phyloP scores from a whole-genome alignment of 768 basidiomycete species.

The Clitopilus passeckerianus region DNA sequence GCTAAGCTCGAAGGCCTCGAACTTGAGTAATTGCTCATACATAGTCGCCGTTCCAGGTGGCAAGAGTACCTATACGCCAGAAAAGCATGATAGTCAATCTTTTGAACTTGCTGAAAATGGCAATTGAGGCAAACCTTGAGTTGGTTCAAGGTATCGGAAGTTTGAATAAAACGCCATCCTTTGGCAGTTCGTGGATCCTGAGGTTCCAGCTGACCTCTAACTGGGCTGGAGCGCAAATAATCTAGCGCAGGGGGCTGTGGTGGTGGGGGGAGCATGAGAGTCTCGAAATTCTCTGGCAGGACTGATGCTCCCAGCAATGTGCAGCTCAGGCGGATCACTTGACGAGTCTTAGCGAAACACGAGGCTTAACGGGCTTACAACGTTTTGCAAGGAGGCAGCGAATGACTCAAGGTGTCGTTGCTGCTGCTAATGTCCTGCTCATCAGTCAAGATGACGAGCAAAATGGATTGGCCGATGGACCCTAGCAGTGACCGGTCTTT shows the following conservation, averaged over 20 bases:
- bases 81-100: conserved; percentile 3
- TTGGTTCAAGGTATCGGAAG: conserved; percentile 72
- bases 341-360: background rate
- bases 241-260: conserved; percentile 31
- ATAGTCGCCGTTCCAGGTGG: conserved; percentile 63
- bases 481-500: too few relatives aligned
- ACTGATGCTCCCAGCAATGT: background rate
- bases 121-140: conserved; percentile 47
- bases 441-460: background rate
- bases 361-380: background rate
- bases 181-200: conserved; percentile 47
- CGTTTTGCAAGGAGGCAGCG: background rate
- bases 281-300: background rate
- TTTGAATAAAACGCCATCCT: conserved; percentile 71
- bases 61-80: conserved; percentile 49
- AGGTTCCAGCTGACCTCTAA: conserved; percentile 74
- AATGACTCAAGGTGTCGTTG: background rate
- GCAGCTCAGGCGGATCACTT: conserved; percentile 1
- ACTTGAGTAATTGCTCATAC: conserved; percentile 61
- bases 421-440: background rate
- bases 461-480: background rate
- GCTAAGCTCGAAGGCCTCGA: conserved; percentile 56
- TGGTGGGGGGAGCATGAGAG: conserved; percentile 10
- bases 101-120: background rate
- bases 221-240: conserved; percentile 58